These are phyloP conservation scores for Escovopsis sp. DNA, from an alignment of 2,329 filamentous ascomycete species.

Conservation along the genomic window DNA sequence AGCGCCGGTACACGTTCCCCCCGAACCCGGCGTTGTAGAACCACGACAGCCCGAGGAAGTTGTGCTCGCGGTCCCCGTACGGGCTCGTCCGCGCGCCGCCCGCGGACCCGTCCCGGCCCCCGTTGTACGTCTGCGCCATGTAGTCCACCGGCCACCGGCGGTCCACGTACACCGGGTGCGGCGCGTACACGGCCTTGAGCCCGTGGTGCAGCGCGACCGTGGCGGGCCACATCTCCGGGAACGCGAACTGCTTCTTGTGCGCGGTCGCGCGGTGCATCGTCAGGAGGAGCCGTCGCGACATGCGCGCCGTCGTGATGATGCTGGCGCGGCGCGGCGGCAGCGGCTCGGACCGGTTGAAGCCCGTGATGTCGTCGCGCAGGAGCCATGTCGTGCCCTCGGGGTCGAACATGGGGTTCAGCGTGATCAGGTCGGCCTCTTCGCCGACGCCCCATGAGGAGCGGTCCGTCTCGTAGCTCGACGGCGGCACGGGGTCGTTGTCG, in stretches of 20 bases:
- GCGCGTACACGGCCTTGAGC: conserved; percentile 80
- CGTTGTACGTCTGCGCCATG: conserved; percentile 68
- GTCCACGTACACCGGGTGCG: conserved; percentile 80
- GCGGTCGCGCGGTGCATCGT: conserved; percentile 88
- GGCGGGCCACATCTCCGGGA: conserved; percentile 92
- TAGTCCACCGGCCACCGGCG: conserved; percentile 72
- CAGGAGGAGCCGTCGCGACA: conserved; percentile 64
- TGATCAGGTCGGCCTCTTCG: conserved; percentile 84
- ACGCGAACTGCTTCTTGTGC: conserved; percentile 75
- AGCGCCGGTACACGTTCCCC: conserved; percentile 66
- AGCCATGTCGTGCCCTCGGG: conserved; percentile 78
- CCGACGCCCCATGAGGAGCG: conserved; percentile 75
- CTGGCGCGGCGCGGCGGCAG: conserved; percentile 63
- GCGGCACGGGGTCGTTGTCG: conserved; percentile 60
- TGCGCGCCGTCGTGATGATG: conserved; percentile 77
- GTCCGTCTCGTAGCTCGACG: conserved; percentile 59
- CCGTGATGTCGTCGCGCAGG: conserved; percentile 68
- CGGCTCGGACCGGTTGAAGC: conserved; percentile 50
- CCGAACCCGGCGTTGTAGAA: conserved; percentile 82
- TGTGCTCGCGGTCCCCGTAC: conserved; percentile 77
- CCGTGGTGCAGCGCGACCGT: conserved; percentile 82
- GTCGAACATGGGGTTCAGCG: conserved; percentile 84
- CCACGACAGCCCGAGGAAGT: conserved; percentile 77
- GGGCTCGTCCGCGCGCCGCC: conserved; percentile 61
- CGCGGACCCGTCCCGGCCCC: conserved; percentile 56